Base-by-base conservation (phyloP, 192 early-diverging fungal genomes). In the Geranomyces michiganensis region DNA sequence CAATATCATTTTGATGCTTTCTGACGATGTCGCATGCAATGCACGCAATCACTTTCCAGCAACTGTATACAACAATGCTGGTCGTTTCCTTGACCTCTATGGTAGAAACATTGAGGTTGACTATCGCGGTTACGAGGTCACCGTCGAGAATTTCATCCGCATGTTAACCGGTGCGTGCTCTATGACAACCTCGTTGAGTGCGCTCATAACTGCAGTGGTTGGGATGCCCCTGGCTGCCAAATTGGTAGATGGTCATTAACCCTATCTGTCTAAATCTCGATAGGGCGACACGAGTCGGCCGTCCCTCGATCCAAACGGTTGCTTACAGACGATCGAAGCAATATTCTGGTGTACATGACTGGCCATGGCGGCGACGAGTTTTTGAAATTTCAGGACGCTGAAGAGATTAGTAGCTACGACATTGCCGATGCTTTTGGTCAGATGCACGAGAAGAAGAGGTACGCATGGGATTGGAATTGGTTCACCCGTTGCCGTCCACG, bases 331-430 rank as follows among this genome's bases (percentile, higher is more conserved):
- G 96, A 98, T 73, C 88, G 95, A 44, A 94, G 92, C 66, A 98
- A 98, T 75, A 88, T 99, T 9, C 84, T 99, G 21, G 91, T 99
- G 12, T 99, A 92, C 73, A 97, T 99, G 95, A 99, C 97, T 15
- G 97, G 97, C 0, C 96, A 99, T 76, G 97, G 97, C 22, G 97
- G 97, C 51, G 94, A 98, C 74, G 97, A 96, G 70, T 98, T 99
- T 73, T 77, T 99, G 68, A 99, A 99, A 81, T 98, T 99, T 79
- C 97, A 98, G 76, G 97, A 99, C 79, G 89, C 92, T 31, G 97
- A 99, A 77, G 97, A 99, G 78, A 92, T 99, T 64, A 91, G 93
- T 65, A 90, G 91, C 44, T 92, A 95, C 65, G 97, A 99, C 82
- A 81, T 99, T 36, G 95, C 94, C 6, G 96, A 97, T 75, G 93